Base-by-base conservation (phyloP, 2,329 filamentous ascomycete species). In the Passalora sequoiae region DNA sequence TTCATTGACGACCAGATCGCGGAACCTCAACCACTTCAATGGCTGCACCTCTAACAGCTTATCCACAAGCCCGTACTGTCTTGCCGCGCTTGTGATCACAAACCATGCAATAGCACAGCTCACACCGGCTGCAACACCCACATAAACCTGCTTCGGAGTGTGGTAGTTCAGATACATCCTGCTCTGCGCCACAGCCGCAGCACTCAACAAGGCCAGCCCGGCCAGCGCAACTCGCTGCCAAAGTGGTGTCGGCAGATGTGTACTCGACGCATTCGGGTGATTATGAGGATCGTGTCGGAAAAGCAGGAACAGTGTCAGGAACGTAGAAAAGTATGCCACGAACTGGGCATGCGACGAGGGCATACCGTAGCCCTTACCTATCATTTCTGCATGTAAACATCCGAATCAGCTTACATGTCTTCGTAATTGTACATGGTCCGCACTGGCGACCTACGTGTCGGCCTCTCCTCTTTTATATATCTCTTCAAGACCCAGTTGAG, bases 281-380 rank as follows among this genome's bases (percentile, higher is more conserved):
- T 59, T 56, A 42, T 60, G 51, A 5, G 84, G 83, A 4, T 74
- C 72, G 66, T 95, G 89, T 48, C 91, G 79, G 47, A 89, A 71
- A 33, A 95, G 75, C 32, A 98, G 75, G 70, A 97, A 97, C 15
- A 98, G 73, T 17, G 80, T 74, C 47, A 97, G 70, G 50, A 86
- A 92, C 44, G 94, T 70, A 45, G 87, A 84, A 76, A 95, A 97
- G 72, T 88, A 98, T 43, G 84, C 78, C 49, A 91, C 85, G 64
- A 96, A 98, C 70, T 98, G 92, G 6, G 92, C 86, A 69, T 98
- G 92, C 27, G 89, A 96, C 6, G 79, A 83, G 8, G 92, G 92
- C 94, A 98, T 98, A 57, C 92, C 94, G 63, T 98, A 98, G 52
- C 92, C 92, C 66, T 94, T 94, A 43, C 88, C 79, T 60, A 89